Evolutionary conservation across 73 alveolate genomes (phyloP), one percentile per base, ranked within the genome.

Genomic region (Paramecium pentaurelia): DNA sequence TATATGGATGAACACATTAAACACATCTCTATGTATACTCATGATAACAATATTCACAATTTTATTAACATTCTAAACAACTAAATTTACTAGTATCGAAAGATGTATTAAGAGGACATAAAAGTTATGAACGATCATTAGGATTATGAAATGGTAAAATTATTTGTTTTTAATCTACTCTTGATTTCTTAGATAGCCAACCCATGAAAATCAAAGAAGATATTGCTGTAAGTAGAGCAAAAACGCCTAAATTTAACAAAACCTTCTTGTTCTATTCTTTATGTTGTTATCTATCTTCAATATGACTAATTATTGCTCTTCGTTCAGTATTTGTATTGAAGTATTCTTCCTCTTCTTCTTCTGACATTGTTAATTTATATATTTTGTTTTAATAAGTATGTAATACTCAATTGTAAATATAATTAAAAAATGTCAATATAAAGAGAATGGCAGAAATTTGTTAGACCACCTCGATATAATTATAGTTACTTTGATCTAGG

Each of bases 401-500:
- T 18, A 22, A 54, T 18, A 1, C 0, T 5, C 36, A 18, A 18
- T 18, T 18, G 70, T 49, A 54, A 54, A 4, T 54, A 54, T 18
- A 32, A 64, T 28, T 64, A 28, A 64, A 64, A 64, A 64, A 64
- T 64, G 84, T 64, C 84, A 64, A 64, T 64, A 64, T 64, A 64
- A 34, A 64, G 84, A 64, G 84, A 64, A 64, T 64, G 84, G 84
- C 30, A 75, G 47, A 75, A 36, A 38, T 75, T 75, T n/a, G 47
- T 75, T 20, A 36, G 60, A 75, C 88, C 88, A 30, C 64, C 88
- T n/a, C 58, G 88, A 36, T 75, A 38, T 38, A 36, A 75, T 38
- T 75, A 75, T 38, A 75, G 60, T 38, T 38, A 42, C 47, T 42
- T 38, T 42, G 88, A 75, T 75, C 68, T 75, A 75, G 88, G 88